Evolutionary conservation across 129 eudicot species (phyloP).

Genomic region (sunflower (Helianthus annuus)): DNA sequence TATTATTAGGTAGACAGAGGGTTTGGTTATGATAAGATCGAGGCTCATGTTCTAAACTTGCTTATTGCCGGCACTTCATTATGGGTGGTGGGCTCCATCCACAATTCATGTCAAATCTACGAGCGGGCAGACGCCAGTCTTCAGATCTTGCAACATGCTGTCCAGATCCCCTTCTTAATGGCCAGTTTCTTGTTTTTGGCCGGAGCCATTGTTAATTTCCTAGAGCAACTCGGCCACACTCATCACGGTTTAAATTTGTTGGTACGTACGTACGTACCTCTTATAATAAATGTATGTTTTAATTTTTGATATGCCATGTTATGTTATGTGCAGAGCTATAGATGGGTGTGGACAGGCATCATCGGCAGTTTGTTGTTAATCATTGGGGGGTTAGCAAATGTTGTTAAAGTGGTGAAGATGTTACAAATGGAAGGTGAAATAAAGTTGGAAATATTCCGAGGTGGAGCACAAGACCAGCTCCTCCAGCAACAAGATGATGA

Average conservation of each 20-base stretch:
- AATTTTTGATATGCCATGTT: background rate
- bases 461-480: constrained; percentile 78
- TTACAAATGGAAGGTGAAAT: constrained; percentile 45
- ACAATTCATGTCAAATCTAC: constrained; percentile 72
- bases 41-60: constrained; percentile 56
- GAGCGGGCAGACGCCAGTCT: constrained; percentile 70
- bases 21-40: constrained; percentile 46
- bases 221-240: constrained; percentile 36
- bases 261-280: constrained; percentile 30
- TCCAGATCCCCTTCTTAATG: constrained; percentile 73
- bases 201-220: constrained; percentile 56
- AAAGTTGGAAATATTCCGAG: constrained; percentile 78
- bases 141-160: constrained; percentile 73
- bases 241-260: constrained; percentile 62
- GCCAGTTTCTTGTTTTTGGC: constrained; percentile 65
- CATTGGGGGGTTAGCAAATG: constrained; percentile 71
- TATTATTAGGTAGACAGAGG: constrained; percentile 51
- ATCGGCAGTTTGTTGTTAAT: constrained; percentile 59
- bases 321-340: constrained; percentile 48
- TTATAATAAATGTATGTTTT: too few relatives aligned
- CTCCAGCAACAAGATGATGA: constrained; percentile 45
- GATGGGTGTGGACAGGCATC: constrained; percentile 66
- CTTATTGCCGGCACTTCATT: constrained; percentile 63
- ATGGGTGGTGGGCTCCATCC: constrained; percentile 83
- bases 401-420: constrained; percentile 82